A percentile compares a stretch with the other conserved stretches of the same genome.
These are phyloP conservation scores for Aschersonia sp. DNA, from an alignment of 2,329 filamentous ascomycete genomes.

Conservation along the genomic window DNA sequence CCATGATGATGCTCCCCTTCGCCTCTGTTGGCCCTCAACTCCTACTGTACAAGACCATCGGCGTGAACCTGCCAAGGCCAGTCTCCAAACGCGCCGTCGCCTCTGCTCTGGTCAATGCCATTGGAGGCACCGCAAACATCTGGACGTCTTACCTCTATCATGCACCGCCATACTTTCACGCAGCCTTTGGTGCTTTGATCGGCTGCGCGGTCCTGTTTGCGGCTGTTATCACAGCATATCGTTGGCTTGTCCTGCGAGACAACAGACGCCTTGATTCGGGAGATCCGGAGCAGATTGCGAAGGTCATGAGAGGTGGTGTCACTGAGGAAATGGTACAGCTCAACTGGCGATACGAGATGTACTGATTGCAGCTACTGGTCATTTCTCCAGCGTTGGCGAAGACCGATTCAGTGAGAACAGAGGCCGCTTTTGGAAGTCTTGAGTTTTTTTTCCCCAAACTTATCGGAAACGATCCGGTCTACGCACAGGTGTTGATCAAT, in stretches of 20 bases:
- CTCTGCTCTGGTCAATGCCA: slow-evolving; percentile 23
- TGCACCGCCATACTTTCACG: slow-evolving; percentile 21
- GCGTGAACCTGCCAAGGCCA: slow-evolving; percentile 24
- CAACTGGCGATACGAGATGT: slow-evolving; percentile 29
- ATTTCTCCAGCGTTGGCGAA: no score
- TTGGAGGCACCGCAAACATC: slow-evolving; percentile 18
- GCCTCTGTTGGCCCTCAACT: slow-evolving; percentile 22
- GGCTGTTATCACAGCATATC: slow-evolving; percentile 19
- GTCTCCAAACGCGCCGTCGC: slow-evolving; percentile 25
- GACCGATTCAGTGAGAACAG: no score
- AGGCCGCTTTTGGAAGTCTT: no score
- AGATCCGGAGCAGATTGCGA: slow-evolving; percentile 18
- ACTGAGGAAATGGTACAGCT: slow-evolving; percentile 27
- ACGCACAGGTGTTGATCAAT: no score
- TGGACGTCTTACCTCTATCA: slow-evolving; percentile 22
- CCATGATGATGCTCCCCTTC: slow-evolving; percentile 23
- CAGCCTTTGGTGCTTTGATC: slow-evolving; percentile 23
- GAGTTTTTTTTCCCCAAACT: no score
- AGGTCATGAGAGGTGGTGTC: slow-evolving; percentile 24
- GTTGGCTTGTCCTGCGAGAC: slow-evolving; percentile 21
- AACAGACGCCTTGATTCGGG: slow-evolving; percentile 22
- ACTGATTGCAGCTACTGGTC: slow-evolving; percentile 8
- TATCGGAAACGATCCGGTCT: no score
- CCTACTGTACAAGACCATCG: slow-evolving; percentile 25
- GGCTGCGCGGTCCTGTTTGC: slow-evolving; percentile 18